These are phyloP conservation scores for Cylindrotheca fusiformis DNA, from an alignment of 108 stramenopile genomes.

Conservation along the genomic window DNA sequence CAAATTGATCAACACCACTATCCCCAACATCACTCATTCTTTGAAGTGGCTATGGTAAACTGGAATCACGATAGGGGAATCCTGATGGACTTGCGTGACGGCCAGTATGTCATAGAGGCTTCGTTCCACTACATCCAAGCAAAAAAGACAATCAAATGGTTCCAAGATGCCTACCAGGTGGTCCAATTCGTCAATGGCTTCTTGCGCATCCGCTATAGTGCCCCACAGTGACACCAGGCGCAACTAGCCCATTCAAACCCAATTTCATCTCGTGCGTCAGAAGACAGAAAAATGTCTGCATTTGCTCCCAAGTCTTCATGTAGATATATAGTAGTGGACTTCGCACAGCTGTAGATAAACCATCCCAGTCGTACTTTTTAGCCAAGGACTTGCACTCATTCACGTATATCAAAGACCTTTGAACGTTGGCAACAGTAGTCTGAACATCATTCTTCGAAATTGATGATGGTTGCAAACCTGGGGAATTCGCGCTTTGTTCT, in stretches of 20 bases:
- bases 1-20: slow-evolving; percentile 29
- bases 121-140: slow-evolving; percentile 74
- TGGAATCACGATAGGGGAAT: slow-evolving; percentile 13
- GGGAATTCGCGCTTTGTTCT: slow-evolving; percentile 52
- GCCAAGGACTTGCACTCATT: slow-evolving; percentile 47
- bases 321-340: slow-evolving; percentile 14
- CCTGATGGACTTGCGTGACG: slow-evolving; percentile 20
- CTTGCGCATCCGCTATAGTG: slow-evolving; percentile 83
- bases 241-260: slow-evolving; percentile 88
- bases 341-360: slow-evolving; percentile 33
- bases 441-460: slow-evolving; percentile 39
- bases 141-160: slow-evolving; percentile 77
- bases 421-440: slow-evolving; percentile 39
- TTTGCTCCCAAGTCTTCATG: slow-evolving; percentile 18
- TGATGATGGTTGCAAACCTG: slow-evolving; percentile 36
- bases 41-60: slow-evolving; percentile 30
- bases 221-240: slow-evolving; percentile 85
- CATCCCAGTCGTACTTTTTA: slow-evolving; percentile 73
- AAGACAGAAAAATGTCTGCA: slow-evolving; percentile 17
- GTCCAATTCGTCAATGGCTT: slow-evolving; percentile 77
- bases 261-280: slow-evolving; percentile 39
- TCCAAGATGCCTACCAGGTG: slow-evolving; percentile 74
- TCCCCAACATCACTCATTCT: slow-evolving; percentile 35
- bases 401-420: slow-evolving; percentile 38
- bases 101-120: slow-evolving; percentile 74